phyloP scores from a whole-genome alignment of 2,329 filamentous ascomycete genomes.

The Dactylellina leptospora region DNA sequence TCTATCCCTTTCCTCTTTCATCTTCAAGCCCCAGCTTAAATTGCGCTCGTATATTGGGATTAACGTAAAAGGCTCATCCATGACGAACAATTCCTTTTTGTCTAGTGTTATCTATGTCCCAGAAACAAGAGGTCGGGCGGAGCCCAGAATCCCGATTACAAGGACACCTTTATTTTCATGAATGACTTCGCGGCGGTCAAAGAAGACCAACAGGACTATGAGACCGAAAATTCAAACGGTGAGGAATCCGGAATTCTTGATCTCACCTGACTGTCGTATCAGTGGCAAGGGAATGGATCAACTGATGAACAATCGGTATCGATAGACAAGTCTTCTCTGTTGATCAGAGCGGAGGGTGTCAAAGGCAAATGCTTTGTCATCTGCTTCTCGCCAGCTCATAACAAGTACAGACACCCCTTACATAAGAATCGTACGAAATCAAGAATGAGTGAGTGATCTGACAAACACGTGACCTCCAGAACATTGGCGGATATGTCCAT shows the following conservation, averaged over 20 bases:
- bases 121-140: conserved; percentile 88
- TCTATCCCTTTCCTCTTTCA: too few relatives aligned
- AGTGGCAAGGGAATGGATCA: background rate
- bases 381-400: conserved; percentile 89
- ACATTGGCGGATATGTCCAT: conserved; percentile 90
- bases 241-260: background rate
- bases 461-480: too few relatives aligned
- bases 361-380: conserved; percentile 97
- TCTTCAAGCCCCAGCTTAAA: too few relatives aligned
- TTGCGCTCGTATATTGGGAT: conserved; percentile 23
- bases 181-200: conserved; percentile 98
- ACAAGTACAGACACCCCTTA: conserved; percentile 68
- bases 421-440: too few relatives aligned
- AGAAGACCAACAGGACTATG: conserved; percentile 85
- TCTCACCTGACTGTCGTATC: background rate
- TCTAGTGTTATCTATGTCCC: conserved; percentile 89
- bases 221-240: conserved; percentile 56
- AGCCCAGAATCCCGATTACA: conserved; percentile 84
- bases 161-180: conserved; percentile 89
- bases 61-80: conserved; percentile 6
- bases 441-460: too few relatives aligned
- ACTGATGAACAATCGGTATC: background rate
- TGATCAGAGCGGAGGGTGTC: conserved; percentile 84
- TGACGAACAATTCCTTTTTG: background rate
- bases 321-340: conserved; percentile 68